Evolutionary conservation across 371 early-diverging fungal species (phyloP), one percentile per base, ranked within the genome.

Genomic region (Homolaphlyctis polyrhiza): DNA sequence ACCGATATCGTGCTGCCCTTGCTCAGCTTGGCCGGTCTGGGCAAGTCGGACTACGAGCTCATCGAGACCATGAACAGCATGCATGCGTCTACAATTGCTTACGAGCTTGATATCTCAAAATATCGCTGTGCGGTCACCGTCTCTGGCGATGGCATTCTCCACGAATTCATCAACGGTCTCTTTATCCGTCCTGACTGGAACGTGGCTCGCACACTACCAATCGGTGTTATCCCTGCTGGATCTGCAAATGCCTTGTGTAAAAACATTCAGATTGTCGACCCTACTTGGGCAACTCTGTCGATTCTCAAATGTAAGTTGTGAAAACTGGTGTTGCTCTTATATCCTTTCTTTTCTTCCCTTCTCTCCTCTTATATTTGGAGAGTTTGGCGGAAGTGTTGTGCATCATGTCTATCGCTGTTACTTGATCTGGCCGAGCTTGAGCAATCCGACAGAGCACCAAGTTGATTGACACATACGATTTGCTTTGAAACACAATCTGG

Each of bases 141-240:
- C 36, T 86, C 88, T 67, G 93, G 93, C 29, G 93, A 92, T 70
- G 93, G 93, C 14, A 80, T 89, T 1, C 75, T 89, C 34, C 90
- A 92, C 63, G 93, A 92, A 69, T 73, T 89, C 2, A 73, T 91
- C 60, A 89, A 92, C 63, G 91, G 91, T 1, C 74, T 90, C 33
- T 71, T 89, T 70, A 69, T 79, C 57, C 78, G 91, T 47, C 74
- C 82, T 0, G 90, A 91, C 70, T 89, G 74, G 73, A 59, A 73
- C 5, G 72, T 77, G 0, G 79, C 87, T 33, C 72, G 78, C 57
- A 76, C 75, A 34, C 66, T 88, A 1, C 85, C 90, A 0, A 34
- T 90, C 2, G 89, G 89, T 3, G 71, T 84, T 4, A 84, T 91
- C 63, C 72, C 72, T 0, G 64, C 71, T 28, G 71, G 78, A 8